phyloP scores from a whole-genome alignment of 106 monocot species.

The Vanilla planifolia region DNA sequence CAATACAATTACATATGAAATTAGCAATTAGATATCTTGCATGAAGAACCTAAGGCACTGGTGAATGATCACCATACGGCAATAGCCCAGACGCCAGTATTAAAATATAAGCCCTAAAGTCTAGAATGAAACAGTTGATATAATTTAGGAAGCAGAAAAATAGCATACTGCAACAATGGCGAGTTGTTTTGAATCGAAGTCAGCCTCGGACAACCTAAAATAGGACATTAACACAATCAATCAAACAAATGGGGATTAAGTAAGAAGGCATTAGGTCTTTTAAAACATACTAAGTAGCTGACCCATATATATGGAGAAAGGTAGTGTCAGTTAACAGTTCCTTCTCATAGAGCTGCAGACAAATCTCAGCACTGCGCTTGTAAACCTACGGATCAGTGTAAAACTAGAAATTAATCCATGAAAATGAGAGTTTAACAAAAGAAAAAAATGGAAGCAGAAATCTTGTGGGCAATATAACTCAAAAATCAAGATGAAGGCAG shows the following conservation, averaged over 20 bases:
- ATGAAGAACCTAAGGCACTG: too few species aligned
- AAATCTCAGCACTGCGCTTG: conserved; percentile 70
- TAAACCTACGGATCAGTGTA: conserved; percentile 47
- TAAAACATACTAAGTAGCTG: conserved; percentile 4
- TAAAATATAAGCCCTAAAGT: neutral
- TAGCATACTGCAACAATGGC: conserved; percentile 67
- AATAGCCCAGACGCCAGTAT: neutral
- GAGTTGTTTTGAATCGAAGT: conserved; percentile 64
- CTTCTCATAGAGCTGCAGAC: conserved; percentile 92
- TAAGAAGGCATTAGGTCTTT: neutral
- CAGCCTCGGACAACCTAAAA: conserved; percentile 65
- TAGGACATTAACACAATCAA: neutral
- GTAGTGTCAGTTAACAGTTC: conserved; percentile 87
- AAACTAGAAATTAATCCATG: neutral
- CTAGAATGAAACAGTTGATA: neutral
- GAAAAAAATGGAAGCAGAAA: neutral
- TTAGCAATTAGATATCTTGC: too few species aligned
- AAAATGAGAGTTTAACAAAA: neutral
- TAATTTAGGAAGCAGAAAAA: neutral
- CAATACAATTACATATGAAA: too few species aligned
- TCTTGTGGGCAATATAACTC: too few species aligned
- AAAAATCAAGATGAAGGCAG: too few species aligned
- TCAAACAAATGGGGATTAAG: neutral
- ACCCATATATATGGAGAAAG: conserved; percentile 89
- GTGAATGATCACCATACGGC: too few species aligned